Evolutionary conservation across 305 asterid genomes (phyloP).

Genomic region (Salvia sclarea): DNA sequence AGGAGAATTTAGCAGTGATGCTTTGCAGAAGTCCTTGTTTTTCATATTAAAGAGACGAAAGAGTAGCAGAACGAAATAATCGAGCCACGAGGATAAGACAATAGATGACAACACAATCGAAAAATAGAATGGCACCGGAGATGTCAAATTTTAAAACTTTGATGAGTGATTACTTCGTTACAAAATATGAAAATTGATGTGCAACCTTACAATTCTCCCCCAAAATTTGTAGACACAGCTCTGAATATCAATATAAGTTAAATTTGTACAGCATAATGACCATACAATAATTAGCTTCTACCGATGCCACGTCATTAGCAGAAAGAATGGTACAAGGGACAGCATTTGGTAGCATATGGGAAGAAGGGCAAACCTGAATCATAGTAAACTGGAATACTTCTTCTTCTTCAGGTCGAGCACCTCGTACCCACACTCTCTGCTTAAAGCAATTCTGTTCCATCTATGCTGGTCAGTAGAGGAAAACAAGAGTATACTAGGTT

Average conservation of each 20-base stretch:
- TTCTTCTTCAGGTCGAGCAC: conserved; percentile 94
- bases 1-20: conserved; percentile 1
- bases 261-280: too few relatives aligned
- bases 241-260: background rate
- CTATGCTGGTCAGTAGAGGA: conserved; percentile 17
- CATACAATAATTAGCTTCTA: background rate
- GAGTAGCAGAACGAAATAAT: background rate
- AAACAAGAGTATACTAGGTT: background rate
- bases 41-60: background rate
- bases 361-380: conserved; percentile 63
- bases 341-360: conserved; percentile 9
- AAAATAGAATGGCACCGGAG: background rate
- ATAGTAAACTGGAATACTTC: conserved; percentile 79
- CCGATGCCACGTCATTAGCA: background rate
- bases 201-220: background rate
- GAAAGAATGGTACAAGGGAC: conserved; percentile 16
- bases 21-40: background rate
- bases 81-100: too few relatives aligned
- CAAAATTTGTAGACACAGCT: background rate
- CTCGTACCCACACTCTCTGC: conserved; percentile 86
- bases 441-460: conserved; percentile 65
- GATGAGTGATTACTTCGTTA: background rate
- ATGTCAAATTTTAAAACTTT: background rate
- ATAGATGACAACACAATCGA: too few relatives aligned
- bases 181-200: background rate